Evolutionary conservation across 768 basidiomycete species (phyloP), one percentile per base, ranked within the genome.

Genomic region (Suillus americanus): DNA sequence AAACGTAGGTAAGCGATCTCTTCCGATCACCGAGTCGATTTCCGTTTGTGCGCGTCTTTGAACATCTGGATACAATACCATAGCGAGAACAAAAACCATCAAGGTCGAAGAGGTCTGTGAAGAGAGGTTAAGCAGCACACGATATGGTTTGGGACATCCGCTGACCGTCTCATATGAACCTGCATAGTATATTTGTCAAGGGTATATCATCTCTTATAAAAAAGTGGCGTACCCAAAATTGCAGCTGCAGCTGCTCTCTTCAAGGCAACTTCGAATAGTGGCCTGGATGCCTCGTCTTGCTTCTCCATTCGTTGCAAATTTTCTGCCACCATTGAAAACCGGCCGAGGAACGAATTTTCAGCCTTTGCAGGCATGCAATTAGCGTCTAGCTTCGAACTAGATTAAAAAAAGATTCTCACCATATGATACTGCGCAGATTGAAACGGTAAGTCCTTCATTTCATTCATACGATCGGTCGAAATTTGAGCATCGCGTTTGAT

Each of bases 401-500:
- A 28, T 51, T 5, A 48, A 5, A 33, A 13, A 61, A 28, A 4
- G 14, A 40, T 13, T n/a, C 48, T 33, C 56, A 77, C 78, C 67
- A 78, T 75, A 40, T 73, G 64, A 45, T 66, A 59, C 69, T 75
- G 69, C 9, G 69, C 70, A 63, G 65, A 70, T 3, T 69, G 61
- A 53, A 71, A 75, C 3, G 77, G 74, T 37, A 13, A 60, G 33
- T 70, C 69, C 66, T 43, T 65, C 62, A 46, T 45, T 30, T 4
- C 50, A 5, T 40, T 50, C 28, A 56, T 50, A 55, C 23, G 28
- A 13, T 50, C 20, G 10, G 18, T 33, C 1, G 64, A 69, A 1
- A 28, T 35, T 30, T 7, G 62, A 18, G 79, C 80, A 23, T 73
- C 69, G 40, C 70, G 70, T 68, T 79, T 78, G 66, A 80, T 74